A percentile compares a stretch with the other conserved stretches of the same genome.
phyloP scores from a whole-genome alignment of 805 yeast genomes.

The Nakazawaea ernobii region DNA sequence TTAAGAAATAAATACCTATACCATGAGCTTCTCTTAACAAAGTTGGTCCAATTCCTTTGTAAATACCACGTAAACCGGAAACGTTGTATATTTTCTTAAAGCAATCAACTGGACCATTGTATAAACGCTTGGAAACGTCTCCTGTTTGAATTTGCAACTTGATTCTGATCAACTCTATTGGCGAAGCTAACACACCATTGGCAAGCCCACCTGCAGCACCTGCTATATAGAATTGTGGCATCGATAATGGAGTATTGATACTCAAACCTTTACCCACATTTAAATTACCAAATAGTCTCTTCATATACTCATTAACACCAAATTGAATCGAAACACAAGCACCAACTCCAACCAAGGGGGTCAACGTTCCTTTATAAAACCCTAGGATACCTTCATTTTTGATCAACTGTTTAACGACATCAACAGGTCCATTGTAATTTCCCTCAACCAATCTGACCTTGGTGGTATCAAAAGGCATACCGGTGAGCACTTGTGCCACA shows the following conservation, averaged over 20 bases:
- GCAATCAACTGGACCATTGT: constrained; percentile 74
- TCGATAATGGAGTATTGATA: constrained; percentile 33
- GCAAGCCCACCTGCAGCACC: constrained; percentile 94
- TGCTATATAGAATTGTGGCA: constrained; percentile 67
- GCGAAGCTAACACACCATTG: constrained; percentile 83
- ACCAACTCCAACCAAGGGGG: constrained; percentile 95
- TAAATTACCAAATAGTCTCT: constrained; percentile 54
- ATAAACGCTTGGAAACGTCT: constrained; percentile 35
- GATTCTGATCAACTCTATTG: constrained; percentile 93
- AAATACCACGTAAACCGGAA: constrained; percentile 58
- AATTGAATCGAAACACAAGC: constrained; percentile 96
- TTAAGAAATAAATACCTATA: constrained; percentile 80
- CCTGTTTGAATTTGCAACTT: constrained; percentile 83
- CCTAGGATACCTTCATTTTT: constrained; percentile 80
- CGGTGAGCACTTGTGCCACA: constrained; percentile 88
- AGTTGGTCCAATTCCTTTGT: constrained; percentile 81
- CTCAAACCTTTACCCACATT: constrained; percentile 36
- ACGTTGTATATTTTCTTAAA: constrained; percentile 48
- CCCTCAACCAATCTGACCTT: constrained; percentile 86
- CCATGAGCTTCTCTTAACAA: constrained; percentile 82
- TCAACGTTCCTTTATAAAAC: constrained; percentile 88
- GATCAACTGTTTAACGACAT: constrained; percentile 67
- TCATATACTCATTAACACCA: constrained; percentile 92
- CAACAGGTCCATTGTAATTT: constrained; percentile 63
- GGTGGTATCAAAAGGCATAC: constrained; percentile 95